Evolutionary conservation across 2,329 filamentous ascomycete genomes (phyloP).

Genomic region (Nothopassalora personata): DNA sequence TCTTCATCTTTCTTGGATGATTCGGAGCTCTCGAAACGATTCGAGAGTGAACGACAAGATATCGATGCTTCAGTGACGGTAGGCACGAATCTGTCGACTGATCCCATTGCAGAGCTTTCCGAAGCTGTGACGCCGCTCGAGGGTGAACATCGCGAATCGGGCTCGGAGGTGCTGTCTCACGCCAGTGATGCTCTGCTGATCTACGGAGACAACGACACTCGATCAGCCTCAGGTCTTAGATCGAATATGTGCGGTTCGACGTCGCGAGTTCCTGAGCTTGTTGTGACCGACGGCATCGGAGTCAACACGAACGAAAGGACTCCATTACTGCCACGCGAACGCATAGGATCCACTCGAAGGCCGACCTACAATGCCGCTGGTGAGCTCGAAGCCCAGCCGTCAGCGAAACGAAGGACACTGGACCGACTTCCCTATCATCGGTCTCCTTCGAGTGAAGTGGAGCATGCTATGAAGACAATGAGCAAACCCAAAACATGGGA

Average conservation of each 20-base stretch:
- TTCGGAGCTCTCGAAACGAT: conserved; percentile 26
- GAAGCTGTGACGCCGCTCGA: conserved; percentile 30
- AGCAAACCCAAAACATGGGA: conserved; percentile 67
- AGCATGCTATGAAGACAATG: conserved; percentile 34
- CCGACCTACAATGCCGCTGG: conserved; percentile 19
- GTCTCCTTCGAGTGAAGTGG: conserved; percentile 20
- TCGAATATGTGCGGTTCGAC: conserved; percentile 1
- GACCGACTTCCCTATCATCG: conserved; percentile 28
- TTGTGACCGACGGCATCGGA: conserved; percentile 25
- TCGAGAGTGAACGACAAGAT: conserved; percentile 14
- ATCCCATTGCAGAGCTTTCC: conserved; percentile 32
- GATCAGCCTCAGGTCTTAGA: background rate
- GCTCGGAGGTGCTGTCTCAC: conserved; percentile 2
- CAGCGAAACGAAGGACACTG: conserved; percentile 22
- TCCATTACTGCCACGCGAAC: conserved; percentile 35
- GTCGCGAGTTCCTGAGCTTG: conserved; percentile 23
- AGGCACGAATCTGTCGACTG: conserved; percentile 13
- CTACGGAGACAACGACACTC: conserved; percentile 9
- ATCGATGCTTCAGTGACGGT: background rate
- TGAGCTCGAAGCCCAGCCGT: conserved; percentile 24
- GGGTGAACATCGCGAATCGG: conserved; percentile 3
- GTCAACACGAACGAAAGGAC: conserved; percentile 24
- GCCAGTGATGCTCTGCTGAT: conserved; percentile 11
- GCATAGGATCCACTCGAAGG: conserved; percentile 22
- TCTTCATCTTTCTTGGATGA: conserved; percentile 35